Base-by-base conservation (phyloP, 495 filamentous ascomycete genomes). In the Tricharina praecox region DNA sequence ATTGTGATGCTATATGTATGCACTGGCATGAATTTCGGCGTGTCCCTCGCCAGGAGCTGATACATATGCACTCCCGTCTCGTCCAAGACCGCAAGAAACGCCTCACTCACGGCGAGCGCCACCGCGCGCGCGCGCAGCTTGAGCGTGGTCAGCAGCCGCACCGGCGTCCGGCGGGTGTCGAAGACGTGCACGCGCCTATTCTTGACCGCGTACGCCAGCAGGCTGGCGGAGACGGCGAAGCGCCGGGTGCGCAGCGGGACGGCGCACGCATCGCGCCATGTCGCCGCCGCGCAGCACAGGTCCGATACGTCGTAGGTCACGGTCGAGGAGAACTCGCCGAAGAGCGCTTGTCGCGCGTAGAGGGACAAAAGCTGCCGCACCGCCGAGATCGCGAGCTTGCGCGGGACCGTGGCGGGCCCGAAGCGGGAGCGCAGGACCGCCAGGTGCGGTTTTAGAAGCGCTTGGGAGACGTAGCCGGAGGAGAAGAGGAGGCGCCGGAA, bases 371-470 rank as follows among this genome's bases (percentile, higher is more conserved):
- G 54, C 13, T 50, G 48, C 16, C 55, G 50, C 36, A 58, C 50
- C 20, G 55, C 48, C 4, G 41, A 43, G 34, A 58, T 53, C 9
- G 54, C 54, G 23, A 58, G 34, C 11, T 50, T 40, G 33, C 53
- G 55, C 2, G 55, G 55, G 20, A 58, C 50, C 21, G 53, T 39
- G 9, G 47, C 40, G 20, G 48, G 45, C 8, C 55, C 55, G 28
- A 58, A 58, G 8, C 55, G 54, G 18, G 49, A 50, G 16, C 55
- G 55, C 23, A 58, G 50, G 7, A 58, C 48, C 7, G 54, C 53
- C 20, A 58, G 55, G 18, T 58, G n/a, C n/a, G n/a, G n/a, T n/a
- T n/a, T n/a, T n/a, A n/a, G n/a, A n/a, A n/a, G n/a, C n/a, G n/a
- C n/a, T n/a, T n/a, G n/a, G n/a, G n/a, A n/a, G n/a, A n/a, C n/a